Evolutionary conservation across 1,284 basidiomycete genomes (phyloP), one percentile per base, ranked within the genome.

Genomic region (Fistulinella staudtii): DNA sequence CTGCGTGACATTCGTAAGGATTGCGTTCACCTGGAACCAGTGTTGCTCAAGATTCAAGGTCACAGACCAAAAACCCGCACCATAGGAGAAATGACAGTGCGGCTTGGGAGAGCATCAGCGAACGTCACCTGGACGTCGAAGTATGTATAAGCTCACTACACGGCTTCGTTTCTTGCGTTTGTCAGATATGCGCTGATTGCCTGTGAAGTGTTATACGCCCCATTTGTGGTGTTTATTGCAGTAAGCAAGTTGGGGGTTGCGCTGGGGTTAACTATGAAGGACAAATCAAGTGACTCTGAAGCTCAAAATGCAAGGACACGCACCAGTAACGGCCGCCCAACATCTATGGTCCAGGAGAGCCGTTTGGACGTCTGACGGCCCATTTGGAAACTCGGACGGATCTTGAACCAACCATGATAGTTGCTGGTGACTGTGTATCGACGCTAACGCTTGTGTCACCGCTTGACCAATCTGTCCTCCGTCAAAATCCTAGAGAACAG

Each of bases 401-500:
- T 72, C 52, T 3, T 68, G 52, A 6, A 67, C 49, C 20, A 57
- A 53, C 73, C 77, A 80, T 1, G 63, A 56, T 13, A 74, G 20
- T 36, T 67, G 55, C 15, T 53, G 47, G 21, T 35, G 24, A 38
- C 42, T 39, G 34, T 57, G 51, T 9, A 64, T 43, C 5, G 49
- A 52, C n/a, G 58, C 58, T 7, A 77, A 53, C 5, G 59, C 56
- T 45, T 61, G 50, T 1, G 60, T 59, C n/a, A 79, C 70, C 0
- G 55, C 53, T 36, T 67, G 61, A 3, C 79, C 77, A 15, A 79
- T 58, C 8, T 57, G 44, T 9, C 63, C 70, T 13, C 73, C 74
- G 43, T 80, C 79, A 48, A 79, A 80, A 53, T 80, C 76, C 77
- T 80, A 39, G 11, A 35, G 8, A 35, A 10, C 15, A 18, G 8